phyloP scores from a whole-genome alignment of 768 basidiomycete species.

The Macrolepiota fuliginosa region DNA sequence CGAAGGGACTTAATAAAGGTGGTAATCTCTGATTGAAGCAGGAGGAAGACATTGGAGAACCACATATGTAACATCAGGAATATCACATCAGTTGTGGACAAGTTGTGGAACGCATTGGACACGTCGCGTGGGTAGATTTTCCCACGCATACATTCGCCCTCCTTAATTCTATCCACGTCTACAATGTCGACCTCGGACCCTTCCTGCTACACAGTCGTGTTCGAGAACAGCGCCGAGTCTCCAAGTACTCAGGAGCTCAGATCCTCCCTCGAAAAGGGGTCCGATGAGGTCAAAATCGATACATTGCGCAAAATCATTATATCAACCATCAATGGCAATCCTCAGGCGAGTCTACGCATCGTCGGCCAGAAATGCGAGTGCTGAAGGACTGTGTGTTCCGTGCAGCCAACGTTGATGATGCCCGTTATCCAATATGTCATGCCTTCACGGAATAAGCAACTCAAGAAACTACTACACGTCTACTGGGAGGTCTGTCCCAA shows the following conservation, averaged over 20 bases:
- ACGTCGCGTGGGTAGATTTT: constrained; percentile 17
- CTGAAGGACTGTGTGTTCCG: neutral
- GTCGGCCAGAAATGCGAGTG: neutral
- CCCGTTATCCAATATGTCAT: constrained; percentile 97
- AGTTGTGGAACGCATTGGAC: neutral
- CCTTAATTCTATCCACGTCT: constrained; percentile 11
- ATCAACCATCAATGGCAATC: constrained; percentile 91
- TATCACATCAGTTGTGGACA: too few species aligned
- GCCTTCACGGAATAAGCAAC: constrained; percentile 91
- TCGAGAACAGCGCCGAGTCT: constrained; percentile 68
- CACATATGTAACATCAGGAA: neutral
- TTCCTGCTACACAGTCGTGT: constrained; percentile 77
- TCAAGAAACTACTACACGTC: constrained; percentile 96
- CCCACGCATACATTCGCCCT: constrained; percentile 14
- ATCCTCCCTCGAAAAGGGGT: constrained; percentile 86
- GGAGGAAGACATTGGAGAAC: too few species aligned
- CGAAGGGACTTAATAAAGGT: neutral
- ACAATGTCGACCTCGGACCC: constrained; percentile 51
- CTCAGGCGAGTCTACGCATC: constrained; percentile 58
- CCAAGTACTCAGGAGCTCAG: constrained; percentile 84
- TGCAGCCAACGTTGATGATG: constrained; percentile 90
- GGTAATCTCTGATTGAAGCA: too few species aligned
- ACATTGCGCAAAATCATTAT: constrained; percentile 93
- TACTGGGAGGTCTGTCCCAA: constrained; percentile 99
- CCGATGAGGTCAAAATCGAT: constrained; percentile 95